Percentiles rank a stretch among this genome's conserved stretches.
phyloP scores from a whole-genome alignment of 1,139 yeast species.

The Pichia sp. region DNA sequence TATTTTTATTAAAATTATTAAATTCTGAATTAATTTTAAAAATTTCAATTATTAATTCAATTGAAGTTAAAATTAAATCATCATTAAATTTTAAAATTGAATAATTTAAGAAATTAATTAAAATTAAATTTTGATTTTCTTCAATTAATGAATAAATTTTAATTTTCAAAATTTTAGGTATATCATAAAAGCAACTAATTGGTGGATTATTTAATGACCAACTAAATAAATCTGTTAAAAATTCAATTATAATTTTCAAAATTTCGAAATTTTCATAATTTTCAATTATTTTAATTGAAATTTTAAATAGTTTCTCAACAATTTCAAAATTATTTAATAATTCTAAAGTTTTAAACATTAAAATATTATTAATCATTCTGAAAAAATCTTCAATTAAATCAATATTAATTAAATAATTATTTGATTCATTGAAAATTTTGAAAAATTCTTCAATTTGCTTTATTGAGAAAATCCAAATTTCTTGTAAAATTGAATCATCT shows the following conservation, averaged over 20 bases:
- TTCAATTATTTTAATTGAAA: constrained; percentile 49
- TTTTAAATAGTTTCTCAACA: constrained; percentile 50
- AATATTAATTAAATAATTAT: constrained; percentile 11
- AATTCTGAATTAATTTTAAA: constrained; percentile 37
- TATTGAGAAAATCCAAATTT: constrained; percentile 43
- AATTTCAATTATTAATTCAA: constrained; percentile 64
- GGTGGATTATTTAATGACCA: constrained; percentile 86
- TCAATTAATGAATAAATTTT: constrained; percentile 38
- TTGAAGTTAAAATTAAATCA: constrained; percentile 69
- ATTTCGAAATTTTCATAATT: constrained; percentile 65
- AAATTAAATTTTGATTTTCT: constrained; percentile 51
- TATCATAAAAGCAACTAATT: constrained; percentile 52
- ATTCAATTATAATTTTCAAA: constrained; percentile 62
- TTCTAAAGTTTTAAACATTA: constrained; percentile 70
- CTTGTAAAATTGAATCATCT: constrained; percentile 31
- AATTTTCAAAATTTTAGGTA: constrained; percentile 46
- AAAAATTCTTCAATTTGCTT: constrained; percentile 41
- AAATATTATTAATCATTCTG: constrained; percentile 71
- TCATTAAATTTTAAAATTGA: constrained; percentile 63
- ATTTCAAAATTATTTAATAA: constrained; percentile 48
- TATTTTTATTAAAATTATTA: neutral
- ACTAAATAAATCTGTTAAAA: constrained; percentile 66
- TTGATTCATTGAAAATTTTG: constrained; percentile 24
- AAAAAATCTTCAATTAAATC: constrained; percentile 86
- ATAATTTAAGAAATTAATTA: constrained; percentile 53